A percentile compares a stretch with the other conserved stretches of the same genome.
Conservation (phyloP, 2,329 filamentous ascomycete genomes). For the Teratosphaeriaceae sp. region DNA sequence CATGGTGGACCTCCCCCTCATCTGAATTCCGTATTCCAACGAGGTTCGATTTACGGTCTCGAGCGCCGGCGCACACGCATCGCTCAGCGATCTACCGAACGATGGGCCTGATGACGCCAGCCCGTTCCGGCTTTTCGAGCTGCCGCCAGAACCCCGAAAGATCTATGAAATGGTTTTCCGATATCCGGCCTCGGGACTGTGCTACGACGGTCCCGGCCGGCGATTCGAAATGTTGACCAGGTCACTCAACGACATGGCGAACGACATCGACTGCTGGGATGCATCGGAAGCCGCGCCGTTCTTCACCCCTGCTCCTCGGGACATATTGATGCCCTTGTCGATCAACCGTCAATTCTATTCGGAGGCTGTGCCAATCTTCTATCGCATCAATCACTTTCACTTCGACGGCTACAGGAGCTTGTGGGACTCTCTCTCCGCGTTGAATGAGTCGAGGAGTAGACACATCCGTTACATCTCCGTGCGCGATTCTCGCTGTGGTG, state of each 20-base stretch:
- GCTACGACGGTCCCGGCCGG: not conserved
- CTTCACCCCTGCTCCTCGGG: not conserved
- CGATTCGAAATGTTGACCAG: not conserved
- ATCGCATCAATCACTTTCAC: slow-evolving; percentile 8
- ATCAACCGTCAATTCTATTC: slow-evolving; percentile 6
- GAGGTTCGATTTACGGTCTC: no score
- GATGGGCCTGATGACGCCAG: not conserved
- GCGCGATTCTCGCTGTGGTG: not conserved
- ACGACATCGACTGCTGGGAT: not conserved
- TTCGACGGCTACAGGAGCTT: not conserved
- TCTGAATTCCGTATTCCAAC: no score
- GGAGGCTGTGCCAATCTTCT: slow-evolving; percentile 9
- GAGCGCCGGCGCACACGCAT: not conserved
- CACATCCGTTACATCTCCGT: not conserved
- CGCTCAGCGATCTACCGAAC: not conserved
- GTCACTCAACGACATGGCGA: not conserved
- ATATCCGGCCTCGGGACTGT: not conserved
- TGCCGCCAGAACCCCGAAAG: not conserved
- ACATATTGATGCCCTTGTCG: not conserved
- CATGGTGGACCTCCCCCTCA: no score
- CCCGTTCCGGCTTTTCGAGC: not conserved
- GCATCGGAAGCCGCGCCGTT: not conserved
- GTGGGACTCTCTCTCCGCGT: not conserved
- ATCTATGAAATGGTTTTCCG: slow-evolving; percentile 1
- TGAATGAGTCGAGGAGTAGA: not conserved